A percentile compares a stretch with the other conserved stretches of the same genome.
Evolutionary conservation across 2,329 filamentous ascomycete genomes (phyloP).

Genomic region (Pseudogymnoascus sp.): DNA sequence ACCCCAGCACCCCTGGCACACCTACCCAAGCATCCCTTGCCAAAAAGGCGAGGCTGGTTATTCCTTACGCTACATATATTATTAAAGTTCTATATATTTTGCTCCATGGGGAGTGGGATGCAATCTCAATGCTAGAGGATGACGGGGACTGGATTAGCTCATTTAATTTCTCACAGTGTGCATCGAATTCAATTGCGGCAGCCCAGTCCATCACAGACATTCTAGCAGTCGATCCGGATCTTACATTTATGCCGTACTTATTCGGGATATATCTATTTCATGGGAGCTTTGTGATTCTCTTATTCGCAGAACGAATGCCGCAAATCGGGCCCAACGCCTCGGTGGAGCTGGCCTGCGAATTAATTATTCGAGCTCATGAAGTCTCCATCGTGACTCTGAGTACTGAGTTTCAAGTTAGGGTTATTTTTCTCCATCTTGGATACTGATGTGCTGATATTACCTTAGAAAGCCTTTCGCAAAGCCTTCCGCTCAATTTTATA

Average conservation of each 20-base stretch:
- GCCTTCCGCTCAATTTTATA: neutral
- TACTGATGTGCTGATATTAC: neutral
- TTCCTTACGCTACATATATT: conserved; percentile 37
- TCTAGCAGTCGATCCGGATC: conserved; percentile 40
- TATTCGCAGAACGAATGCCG: conserved; percentile 42
- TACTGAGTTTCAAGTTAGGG: conserved; percentile 38
- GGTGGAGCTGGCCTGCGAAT: conserved; percentile 43
- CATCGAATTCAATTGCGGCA: conserved; percentile 40
- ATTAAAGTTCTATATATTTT: conserved; percentile 42
- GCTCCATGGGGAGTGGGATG: conserved; percentile 38
- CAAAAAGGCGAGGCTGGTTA: conserved; percentile 21
- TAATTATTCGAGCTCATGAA: conserved; percentile 44
- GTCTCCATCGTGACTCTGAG: conserved; percentile 43
- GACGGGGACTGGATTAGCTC: conserved; percentile 43
- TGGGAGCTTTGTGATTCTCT: conserved; percentile 42
- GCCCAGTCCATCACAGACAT: conserved; percentile 40
- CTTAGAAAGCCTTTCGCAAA: neutral
- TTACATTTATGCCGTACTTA: conserved; percentile 46
- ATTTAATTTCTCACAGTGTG: conserved; percentile 38
- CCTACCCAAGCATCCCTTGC: conserved; percentile 12
- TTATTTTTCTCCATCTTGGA: neutral
- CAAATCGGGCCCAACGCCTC: conserved; percentile 39
- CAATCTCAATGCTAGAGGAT: conserved; percentile 41
- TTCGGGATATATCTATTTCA: conserved; percentile 47
- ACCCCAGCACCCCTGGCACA: neutral